A percentile compares a stretch with the other conserved stretches of the same genome.
Conservation (phyloP, 352 stramenopile genomes). For the Globisporangium abappressorium region DNA sequence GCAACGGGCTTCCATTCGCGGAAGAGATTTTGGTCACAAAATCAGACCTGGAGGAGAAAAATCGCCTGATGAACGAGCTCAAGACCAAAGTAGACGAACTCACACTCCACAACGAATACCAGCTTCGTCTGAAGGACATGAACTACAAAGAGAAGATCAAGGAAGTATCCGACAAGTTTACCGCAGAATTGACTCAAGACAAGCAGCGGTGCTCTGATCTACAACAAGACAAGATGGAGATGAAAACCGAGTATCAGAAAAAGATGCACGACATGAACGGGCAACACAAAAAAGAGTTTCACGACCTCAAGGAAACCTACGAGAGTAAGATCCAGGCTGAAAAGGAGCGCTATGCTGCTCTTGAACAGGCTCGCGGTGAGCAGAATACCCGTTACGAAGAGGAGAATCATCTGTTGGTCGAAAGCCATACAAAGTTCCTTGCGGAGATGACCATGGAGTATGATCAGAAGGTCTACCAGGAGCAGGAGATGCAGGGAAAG, state of each 20-base stretch:
- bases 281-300: constrained; percentile 84
- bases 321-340: constrained; percentile 90
- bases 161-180: constrained; percentile 93
- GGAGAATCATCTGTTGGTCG: constrained; percentile 74
- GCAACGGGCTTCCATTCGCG: constrained; percentile 72
- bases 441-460: constrained; percentile 92
- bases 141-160: constrained; percentile 96
- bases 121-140: constrained; percentile 94
- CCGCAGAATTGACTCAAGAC: constrained; percentile 91
- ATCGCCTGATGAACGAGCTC: constrained; percentile 89
- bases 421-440: constrained; percentile 85
- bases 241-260: constrained; percentile 90
- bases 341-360: constrained; percentile 84
- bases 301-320: constrained; percentile 90
- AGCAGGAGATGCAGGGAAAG: constrained; percentile 74
- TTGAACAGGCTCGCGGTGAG: constrained; percentile 72
- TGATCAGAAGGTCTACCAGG: constrained; percentile 83
- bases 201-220: constrained; percentile 88
- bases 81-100: constrained; percentile 95
- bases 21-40: constrained; percentile 95
- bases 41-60: constrained; percentile 92
- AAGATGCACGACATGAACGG: constrained; percentile 90
- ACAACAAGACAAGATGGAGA: constrained; percentile 88
- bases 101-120: constrained; percentile 94
- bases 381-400: constrained; percentile 74